A percentile compares a stretch with the other conserved stretches of the same genome.
These are phyloP conservation scores for Elsinoe fawcettii DNA, from an alignment of 2,329 filamentous ascomycete species.

Conservation along the genomic window DNA sequence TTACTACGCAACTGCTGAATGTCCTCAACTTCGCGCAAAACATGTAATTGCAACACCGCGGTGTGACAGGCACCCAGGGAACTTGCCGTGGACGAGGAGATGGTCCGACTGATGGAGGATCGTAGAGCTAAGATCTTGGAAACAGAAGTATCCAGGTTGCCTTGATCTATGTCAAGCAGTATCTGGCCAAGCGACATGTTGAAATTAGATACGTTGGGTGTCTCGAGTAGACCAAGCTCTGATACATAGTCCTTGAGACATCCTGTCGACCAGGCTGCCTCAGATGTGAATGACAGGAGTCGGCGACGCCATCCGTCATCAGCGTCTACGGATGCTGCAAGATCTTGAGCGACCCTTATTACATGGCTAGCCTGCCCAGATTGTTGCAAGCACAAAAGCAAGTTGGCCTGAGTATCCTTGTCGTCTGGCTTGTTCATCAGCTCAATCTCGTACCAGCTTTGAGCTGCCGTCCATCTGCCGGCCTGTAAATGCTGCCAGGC, in stretches of 20 bases:
- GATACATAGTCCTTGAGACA: conserved; percentile 69
- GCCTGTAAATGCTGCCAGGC: conserved; percentile 88
- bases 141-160: conserved; percentile 36
- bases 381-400: conserved; percentile 82
- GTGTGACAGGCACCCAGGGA: conserved; percentile 82
- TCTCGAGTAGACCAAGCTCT: conserved; percentile 43
- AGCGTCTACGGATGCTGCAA: conserved; percentile 4
- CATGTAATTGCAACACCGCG: conserved; percentile 76
- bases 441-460: conserved; percentile 95
- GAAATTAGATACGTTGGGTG: conserved; percentile 35
- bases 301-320: conserved; percentile 11
- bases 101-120: conserved; percentile 76
- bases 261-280: conserved; percentile 84
- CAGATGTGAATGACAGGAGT: conserved; percentile 76
- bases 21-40: conserved; percentile 77
- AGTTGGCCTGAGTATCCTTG: conserved; percentile 67
- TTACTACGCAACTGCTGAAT: conserved; percentile 45
- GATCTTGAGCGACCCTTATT: conserved; percentile 10
- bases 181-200: conserved; percentile 9
- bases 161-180: conserved; percentile 21
- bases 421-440: conserved; percentile 60
- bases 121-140: conserved; percentile 31
- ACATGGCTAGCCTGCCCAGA: conserved; percentile 70
- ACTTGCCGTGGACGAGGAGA: conserved; percentile 68
- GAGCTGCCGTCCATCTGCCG: conserved; percentile 85